Base-by-base conservation (phyloP, 306 rosid species). In the Myrica gale region DNA sequence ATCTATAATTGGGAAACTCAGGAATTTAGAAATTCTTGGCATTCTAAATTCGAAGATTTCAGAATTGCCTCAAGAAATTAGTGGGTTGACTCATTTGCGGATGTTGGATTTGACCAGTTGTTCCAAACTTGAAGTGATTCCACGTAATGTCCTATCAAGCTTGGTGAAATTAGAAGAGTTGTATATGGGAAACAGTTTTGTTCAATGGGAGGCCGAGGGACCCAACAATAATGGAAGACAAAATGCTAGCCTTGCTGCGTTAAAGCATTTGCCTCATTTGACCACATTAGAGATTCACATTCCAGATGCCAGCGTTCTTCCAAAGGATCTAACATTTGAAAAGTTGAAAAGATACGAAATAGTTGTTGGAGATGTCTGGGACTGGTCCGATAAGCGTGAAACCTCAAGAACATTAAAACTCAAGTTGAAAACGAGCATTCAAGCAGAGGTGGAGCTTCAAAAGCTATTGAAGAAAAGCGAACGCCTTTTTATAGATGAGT, bases 61-160 rank as follows among this genome's bases (percentile, higher is more conserved):
- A 10, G 1, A 62, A 15, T 10, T 62, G 5, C 68, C 68, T 2
- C 0, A 8, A 7, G 68, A 23, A 23, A 6, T 71, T 9, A 21
- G 46, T 16, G 4, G 6, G 8, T 39, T 71, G 61, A 51, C 21
- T 26, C 13, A 6, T 11, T 6, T 71, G 0, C 12, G 57, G 46
- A 5, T 71, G 39, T 51, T 71, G n/a, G 74, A 71, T 43, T 71
- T 70, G 74, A 50, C 20, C 1, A 4, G 5, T 48, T 70, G 74
- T 70, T 70, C 74, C 2, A 32, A 47, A 9, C 74, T 70, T 23
- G n/a, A 21, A 50, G 60, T 70, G 17, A 70, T 70, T 70, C 74
- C 37, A 47, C 74, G 21, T 21, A 70, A 70, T 48, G 54, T 70
- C 20, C 37, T 70, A 5, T 70, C 74, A 10, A 23, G 45, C 44